Conservation (phyloP, 768 basidiomycete species). For the Xerocomellus intermedius region DNA sequence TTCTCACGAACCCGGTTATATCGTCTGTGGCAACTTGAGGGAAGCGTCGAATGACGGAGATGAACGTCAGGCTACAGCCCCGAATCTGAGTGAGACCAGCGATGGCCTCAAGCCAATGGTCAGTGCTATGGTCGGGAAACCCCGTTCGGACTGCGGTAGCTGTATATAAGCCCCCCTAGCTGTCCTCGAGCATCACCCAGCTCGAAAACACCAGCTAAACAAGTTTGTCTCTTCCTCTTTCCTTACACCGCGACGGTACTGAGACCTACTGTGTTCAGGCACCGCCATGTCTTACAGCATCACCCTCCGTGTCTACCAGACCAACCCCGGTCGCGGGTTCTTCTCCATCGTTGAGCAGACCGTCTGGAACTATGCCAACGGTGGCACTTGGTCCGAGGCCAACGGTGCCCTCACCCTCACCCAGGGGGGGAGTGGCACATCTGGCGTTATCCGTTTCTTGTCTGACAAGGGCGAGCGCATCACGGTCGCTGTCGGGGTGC, state of each 20-base stretch:
- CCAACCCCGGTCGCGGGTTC: not conserved
- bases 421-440: constrained; percentile 41
- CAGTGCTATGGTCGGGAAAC: not conserved
- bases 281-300: constrained; percentile 12
- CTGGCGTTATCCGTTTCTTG: constrained; percentile 36
- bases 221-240: not conserved
- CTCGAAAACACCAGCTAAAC: not conserved
- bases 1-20: no score
- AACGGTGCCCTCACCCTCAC: constrained; percentile 26
- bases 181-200: not conserved
- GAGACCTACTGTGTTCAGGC: not conserved
- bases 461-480: constrained; percentile 31
- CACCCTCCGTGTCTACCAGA: not conserved
- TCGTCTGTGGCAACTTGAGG: no score
- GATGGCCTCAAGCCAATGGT: not conserved
- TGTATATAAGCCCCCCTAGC: not conserved
- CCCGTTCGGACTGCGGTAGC: not conserved
- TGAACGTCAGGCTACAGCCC: not conserved
- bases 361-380: constrained; percentile 4
- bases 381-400: constrained; percentile 31
- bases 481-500: constrained; percentile 37
- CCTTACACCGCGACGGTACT: not conserved
- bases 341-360: constrained; percentile 6
- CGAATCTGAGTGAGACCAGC: not conserved
- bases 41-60: not conserved